Evolutionary conservation across 768 basidiomycete genomes (phyloP).

Genomic region (Kwoniella pini): DNA sequence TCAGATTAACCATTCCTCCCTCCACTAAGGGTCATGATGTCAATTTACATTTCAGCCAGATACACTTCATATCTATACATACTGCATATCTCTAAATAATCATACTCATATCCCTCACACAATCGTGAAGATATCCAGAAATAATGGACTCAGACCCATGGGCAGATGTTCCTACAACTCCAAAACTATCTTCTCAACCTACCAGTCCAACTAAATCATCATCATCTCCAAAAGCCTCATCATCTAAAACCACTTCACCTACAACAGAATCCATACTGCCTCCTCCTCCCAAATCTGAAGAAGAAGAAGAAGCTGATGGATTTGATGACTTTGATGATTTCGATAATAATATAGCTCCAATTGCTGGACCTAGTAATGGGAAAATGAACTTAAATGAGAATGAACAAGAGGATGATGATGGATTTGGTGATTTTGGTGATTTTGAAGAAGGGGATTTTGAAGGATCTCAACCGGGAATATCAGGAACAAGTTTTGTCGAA

Average conservation of each 20-base stretch:
- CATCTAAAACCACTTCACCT: background rate
- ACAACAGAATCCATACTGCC: background rate
- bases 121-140: background rate
- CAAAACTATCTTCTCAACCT: slow-evolving; percentile 9
- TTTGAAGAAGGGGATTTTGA: slow-evolving; percentile 67
- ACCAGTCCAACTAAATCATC: slow-evolving; percentile 1
- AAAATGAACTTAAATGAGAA: background rate
- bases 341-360: slow-evolving; percentile 56
- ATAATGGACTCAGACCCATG: slow-evolving; percentile 45
- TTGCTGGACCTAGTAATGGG: slow-evolving; percentile 49
- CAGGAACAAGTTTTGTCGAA: slow-evolving; percentile 37
- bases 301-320: slow-evolving; percentile 39
- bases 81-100: too few species aligned
- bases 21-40: too few species aligned
- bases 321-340: slow-evolving; percentile 65
- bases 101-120: too few species aligned
- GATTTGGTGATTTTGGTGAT: slow-evolving; percentile 66
- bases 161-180: slow-evolving; percentile 40
- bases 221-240: background rate
- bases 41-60: too few species aligned
- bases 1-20: background rate
- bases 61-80: too few species aligned
- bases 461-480: slow-evolving; percentile 35
- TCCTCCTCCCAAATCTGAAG: background rate
- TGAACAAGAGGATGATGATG: slow-evolving; percentile 45